Base-by-base conservation (phyloP, 345 rosid species). In the Bruguiera gymnorhiza region DNA sequence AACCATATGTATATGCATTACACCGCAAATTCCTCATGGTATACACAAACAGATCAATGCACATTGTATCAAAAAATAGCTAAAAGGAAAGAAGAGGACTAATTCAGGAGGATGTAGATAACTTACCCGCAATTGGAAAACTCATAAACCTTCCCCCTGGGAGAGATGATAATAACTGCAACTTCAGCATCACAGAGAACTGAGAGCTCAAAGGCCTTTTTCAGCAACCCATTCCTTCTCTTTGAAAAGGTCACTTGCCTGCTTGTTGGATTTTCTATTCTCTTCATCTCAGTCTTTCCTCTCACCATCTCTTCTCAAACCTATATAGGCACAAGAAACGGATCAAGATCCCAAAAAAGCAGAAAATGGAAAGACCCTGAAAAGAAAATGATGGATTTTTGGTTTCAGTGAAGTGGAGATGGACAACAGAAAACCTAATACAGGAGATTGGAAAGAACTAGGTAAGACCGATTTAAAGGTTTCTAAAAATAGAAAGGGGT, bases 241-340 rank as follows among this genome's bases (percentile, higher is more conserved):
- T 91, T 91, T 1, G 97, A 91, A 79, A 91, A 91, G 59, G 97
- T 91, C 53, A 91, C 97, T 79, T 91, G 97, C 82, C 95, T 83
- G 84, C 95, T 91, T 10, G 94, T 88, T 0, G 85, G 84, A 65
- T 91, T 91, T 80, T 88, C 97, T 71, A 91, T 91, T 78, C 97
- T 84, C 89, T 87, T 88, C 97, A 91, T 87, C 85, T 91, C 86
- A 53, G 94, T 91, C 75, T 88, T 91, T 53, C 94, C 94, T 68
- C 94, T 82, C 88, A 87, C 92, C 97, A 91, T 88, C 68, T 58
- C 63, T 52, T 5, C n/a, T 32, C 34, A 62, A 16, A 19, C 54
- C 63, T 43, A 43, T 13, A 66, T 43, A 15, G 4, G 21, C 20
- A 15, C 16, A 46, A 31, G 23, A n/a, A 31, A 26, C 26, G 46